These are phyloP conservation scores for Yamadazyma spencermartinsiae DNA, from an alignment of 1,139 yeast species.

Conservation along the genomic window DNA sequence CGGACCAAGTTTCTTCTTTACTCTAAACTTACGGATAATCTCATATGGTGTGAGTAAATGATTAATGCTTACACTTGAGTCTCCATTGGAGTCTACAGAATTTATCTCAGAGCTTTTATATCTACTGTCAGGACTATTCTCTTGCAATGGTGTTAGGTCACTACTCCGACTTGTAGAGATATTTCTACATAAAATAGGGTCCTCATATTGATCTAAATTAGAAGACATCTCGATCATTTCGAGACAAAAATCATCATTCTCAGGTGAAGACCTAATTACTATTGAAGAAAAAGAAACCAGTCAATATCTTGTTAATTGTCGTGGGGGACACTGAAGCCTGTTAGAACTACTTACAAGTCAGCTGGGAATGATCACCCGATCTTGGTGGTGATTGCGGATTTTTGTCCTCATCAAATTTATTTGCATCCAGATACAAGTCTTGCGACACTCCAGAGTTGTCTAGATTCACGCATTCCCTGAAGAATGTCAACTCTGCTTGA, in stretches of 20 bases:
- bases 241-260: too few species aligned
- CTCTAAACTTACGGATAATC: background rate
- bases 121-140: too few species aligned
- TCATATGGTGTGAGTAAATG: background rate
- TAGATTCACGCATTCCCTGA: background rate
- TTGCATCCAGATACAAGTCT: background rate
- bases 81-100: too few species aligned
- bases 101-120: too few species aligned
- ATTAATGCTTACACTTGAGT: too few species aligned
- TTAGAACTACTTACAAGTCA: too few species aligned
- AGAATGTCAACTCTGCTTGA: background rate
- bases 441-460: background rate
- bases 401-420: background rate
- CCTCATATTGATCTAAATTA: background rate
- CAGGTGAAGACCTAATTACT: too few species aligned
- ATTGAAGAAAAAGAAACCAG: too few species aligned
- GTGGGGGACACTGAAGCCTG: too few species aligned
- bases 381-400: too few species aligned
- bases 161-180: background rate
- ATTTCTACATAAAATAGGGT: slow-evolving; percentile 1
- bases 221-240: slow-evolving; percentile 1
- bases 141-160: too few species aligned
- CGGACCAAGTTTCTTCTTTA: background rate
- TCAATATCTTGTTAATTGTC: background rate
- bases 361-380: too few species aligned